Evolutionary conservation across 1,284 basidiomycete species (phyloP).

Genomic region (Ceratobasidium sp.): DNA sequence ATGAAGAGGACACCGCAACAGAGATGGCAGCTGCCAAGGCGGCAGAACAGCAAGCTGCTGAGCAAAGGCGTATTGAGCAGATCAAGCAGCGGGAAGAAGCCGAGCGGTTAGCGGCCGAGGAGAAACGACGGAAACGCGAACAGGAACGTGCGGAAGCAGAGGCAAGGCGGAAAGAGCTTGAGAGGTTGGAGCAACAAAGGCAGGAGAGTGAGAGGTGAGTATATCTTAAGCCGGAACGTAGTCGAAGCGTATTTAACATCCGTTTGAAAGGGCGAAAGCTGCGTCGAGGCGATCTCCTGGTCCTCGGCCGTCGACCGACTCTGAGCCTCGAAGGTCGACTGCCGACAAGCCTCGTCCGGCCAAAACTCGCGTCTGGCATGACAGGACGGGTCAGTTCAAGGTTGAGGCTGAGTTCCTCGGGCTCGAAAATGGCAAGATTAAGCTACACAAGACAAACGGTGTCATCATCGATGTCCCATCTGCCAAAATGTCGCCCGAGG

Average conservation of each 20-base stretch:
- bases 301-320: conserved; percentile 29
- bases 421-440: conserved; percentile 88
- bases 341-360: conserved; percentile 56
- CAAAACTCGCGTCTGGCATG: conserved; percentile 90
- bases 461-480: conserved; percentile 98
- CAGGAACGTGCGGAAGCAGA: conserved; percentile 64
- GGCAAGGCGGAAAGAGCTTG: conserved; percentile 62
- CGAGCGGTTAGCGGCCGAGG: conserved; percentile 66
- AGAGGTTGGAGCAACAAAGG: conserved; percentile 54
- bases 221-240: conserved; percentile 21
- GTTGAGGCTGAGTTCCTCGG: conserved; percentile 98
- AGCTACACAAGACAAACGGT: conserved; percentile 97
- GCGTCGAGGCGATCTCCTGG: background rate
- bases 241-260: conserved; percentile 6
- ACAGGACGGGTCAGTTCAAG: conserved; percentile 95
- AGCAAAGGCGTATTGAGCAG: conserved; percentile 51
- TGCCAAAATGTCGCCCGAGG: conserved; percentile 96
- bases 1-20: conserved; percentile 62
- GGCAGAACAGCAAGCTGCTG: conserved; percentile 56
- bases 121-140: conserved; percentile 67
- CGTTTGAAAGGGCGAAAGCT: conserved; percentile 11
- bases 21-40: conserved; percentile 58
- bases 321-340: conserved; percentile 24
- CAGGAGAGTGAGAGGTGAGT: conserved; percentile 54
- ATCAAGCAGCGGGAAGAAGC: conserved; percentile 63